Evolutionary conservation across 192 early-diverging fungal genomes (phyloP), one percentile per base, ranked within the genome.

Genomic region (Coemansia sp.): DNA sequence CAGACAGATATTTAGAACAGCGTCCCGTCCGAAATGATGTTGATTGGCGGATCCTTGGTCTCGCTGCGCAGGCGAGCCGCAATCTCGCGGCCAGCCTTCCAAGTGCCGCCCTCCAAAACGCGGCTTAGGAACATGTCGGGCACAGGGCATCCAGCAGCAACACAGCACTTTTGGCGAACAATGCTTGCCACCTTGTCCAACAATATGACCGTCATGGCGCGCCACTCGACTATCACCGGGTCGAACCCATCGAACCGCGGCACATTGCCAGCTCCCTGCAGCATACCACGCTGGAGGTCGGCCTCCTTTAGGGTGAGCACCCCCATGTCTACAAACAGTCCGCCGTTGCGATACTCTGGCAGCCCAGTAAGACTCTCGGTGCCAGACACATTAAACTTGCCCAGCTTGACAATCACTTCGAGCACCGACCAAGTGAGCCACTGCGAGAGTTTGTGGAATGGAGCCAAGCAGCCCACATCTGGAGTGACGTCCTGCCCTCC

Each of bases 341-440:
- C 94, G 32, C 92, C 88, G 63, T 92, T 89, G 42, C 88, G 80
- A 59, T 90, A 92, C 65, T 90, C 88, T 23, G 88, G 85, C 30
- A 97, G 70, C 6, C 94, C 94, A 2, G 94, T 97, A 63, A 97
- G 79, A 6, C 65, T 43, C 27, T 88, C 83, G 6, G 81, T 55
- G 11, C 85, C 86, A 6, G 67, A 60, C 21, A 87, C 73, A 7
- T 30, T 54, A 18, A 83, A 52, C 22, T 53, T 53, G 21, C 59
- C 63, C 35, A 89, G 65, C 18, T 79, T 75, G 38, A 79, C 77
- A 13, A 95, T 60, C 4, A 88, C 82, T 37, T 95, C 94, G 69
- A 93, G 81, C 32, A 95, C 78, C 3, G 91, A 94, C 74, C 94
- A 95, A 1, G 91, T 90, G 33, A 97, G 85, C 94, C 94, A 97